Evolutionary conservation across 148 eudicot species (phyloP).

Genomic region (Rhododendron henanense): DNA sequence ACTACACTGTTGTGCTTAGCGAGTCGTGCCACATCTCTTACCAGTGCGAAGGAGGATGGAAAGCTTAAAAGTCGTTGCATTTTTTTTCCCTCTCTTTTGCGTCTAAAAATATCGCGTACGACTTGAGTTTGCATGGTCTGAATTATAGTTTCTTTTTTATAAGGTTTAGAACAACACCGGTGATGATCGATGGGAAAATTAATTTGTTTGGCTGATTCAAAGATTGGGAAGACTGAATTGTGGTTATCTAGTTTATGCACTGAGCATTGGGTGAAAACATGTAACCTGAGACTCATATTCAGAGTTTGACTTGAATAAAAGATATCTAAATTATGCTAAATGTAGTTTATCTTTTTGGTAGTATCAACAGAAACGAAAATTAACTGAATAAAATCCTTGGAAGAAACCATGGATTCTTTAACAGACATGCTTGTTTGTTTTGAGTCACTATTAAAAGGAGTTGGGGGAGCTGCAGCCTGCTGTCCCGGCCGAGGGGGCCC

Average conservation of each 20-base stretch:
- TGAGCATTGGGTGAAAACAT: not conserved
- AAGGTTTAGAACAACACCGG: not conserved
- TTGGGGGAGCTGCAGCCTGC: no score
- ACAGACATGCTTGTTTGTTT: no score
- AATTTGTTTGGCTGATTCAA: not conserved
- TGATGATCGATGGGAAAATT: not conserved
- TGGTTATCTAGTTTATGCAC: not conserved
- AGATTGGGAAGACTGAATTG: not conserved
- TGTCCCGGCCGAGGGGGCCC: no score
- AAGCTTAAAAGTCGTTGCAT: not conserved
- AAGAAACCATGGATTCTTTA: no score
- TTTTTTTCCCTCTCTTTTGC: not conserved
- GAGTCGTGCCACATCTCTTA: not conserved
- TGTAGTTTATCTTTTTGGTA: not conserved
- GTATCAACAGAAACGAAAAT: no score
- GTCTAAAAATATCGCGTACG: not conserved
- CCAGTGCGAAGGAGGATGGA: not conserved
- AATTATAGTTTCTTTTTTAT: not conserved
- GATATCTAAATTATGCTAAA: no score
- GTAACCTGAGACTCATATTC: not conserved
- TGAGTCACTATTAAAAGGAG: no score
- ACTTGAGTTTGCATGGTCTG: not conserved
- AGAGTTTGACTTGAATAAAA: not conserved
- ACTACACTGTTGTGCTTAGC: not conserved
- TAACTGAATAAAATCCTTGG: no score